Evolutionary conservation across 2,329 filamentous ascomycete species (phyloP).

Genomic region (Apiospora phragmitis): DNA sequence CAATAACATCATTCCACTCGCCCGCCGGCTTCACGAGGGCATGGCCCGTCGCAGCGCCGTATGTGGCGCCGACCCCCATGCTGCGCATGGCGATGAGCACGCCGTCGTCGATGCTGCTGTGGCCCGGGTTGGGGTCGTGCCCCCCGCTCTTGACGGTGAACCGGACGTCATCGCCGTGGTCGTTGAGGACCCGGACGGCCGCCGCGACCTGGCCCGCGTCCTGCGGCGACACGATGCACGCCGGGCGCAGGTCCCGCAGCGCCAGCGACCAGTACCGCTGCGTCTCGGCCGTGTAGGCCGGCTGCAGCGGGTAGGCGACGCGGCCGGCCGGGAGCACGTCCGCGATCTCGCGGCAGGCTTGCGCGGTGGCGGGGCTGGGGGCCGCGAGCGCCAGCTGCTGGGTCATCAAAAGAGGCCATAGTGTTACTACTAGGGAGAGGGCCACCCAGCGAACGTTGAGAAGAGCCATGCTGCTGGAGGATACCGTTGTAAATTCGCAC

Average conservation of each 20-base stretch:
- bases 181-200: slow-evolving; percentile 32
- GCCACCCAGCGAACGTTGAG: no score
- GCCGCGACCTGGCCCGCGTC: slow-evolving; percentile 33
- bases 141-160: slow-evolving; percentile 41
- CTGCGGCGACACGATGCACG: slow-evolving; percentile 36
- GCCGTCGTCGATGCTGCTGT: slow-evolving; percentile 35
- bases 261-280: slow-evolving; percentile 34
- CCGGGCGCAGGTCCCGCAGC: slow-evolving; percentile 32
- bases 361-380: slow-evolving; percentile 12
- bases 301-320: slow-evolving; percentile 13
- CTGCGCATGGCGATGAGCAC: slow-evolving; percentile 37
- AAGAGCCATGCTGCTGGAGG: not conserved
- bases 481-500: not conserved
- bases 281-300: slow-evolving; percentile 14
- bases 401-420: not conserved
- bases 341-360: slow-evolving; percentile 18
- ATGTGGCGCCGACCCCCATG: slow-evolving; percentile 34
- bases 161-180: slow-evolving; percentile 28
- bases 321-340: slow-evolving; percentile 11
- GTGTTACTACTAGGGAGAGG: not conserved
- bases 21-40: slow-evolving; percentile 40
- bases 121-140: slow-evolving; percentile 37
- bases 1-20: slow-evolving; percentile 40
- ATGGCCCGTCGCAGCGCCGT: slow-evolving; percentile 32
- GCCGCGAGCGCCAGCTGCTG: not conserved